Conservation (phyloP, 208 protist species). For the Angomonas ambiguus region DNA sequence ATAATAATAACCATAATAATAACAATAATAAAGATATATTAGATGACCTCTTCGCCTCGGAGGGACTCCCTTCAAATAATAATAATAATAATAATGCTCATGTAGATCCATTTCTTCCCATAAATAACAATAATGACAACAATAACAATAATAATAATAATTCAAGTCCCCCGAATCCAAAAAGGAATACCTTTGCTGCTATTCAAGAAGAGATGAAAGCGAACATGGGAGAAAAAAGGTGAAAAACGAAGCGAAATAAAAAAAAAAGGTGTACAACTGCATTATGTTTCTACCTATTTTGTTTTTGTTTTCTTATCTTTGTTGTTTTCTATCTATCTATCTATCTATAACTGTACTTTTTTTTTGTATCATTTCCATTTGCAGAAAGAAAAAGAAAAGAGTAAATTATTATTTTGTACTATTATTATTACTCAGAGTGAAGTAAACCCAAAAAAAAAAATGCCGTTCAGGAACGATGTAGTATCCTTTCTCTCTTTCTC, state of each 20-base stretch:
- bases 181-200: no score
- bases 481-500: conserved; percentile 8
- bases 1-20: no score
- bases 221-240: not conserved
- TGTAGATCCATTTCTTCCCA: no score
- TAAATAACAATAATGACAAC: no score
- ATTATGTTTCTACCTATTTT: not conserved
- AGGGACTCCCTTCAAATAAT: not conserved
- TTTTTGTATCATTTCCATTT: no score
- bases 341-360: no score
- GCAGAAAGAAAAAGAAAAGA: not conserved
- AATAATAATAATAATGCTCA: not conserved
- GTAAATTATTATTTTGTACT: not conserved
- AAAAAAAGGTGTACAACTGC: not conserved
- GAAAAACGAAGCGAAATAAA: not conserved
- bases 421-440: not conserved
- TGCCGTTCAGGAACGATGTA: not conserved
- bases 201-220: conserved; percentile 12
- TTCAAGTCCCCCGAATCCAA: no score
- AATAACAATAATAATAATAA: conserved; percentile 17
- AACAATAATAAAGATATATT: no score
- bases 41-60: no score
- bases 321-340: not conserved
- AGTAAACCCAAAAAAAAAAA: no score
- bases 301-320: not conserved